Evolutionary conservation across 2,329 filamentous ascomycete genomes (phyloP), one percentile per base, ranked within the genome.

Genomic region (Sclerotinia trifoliorum): DNA sequence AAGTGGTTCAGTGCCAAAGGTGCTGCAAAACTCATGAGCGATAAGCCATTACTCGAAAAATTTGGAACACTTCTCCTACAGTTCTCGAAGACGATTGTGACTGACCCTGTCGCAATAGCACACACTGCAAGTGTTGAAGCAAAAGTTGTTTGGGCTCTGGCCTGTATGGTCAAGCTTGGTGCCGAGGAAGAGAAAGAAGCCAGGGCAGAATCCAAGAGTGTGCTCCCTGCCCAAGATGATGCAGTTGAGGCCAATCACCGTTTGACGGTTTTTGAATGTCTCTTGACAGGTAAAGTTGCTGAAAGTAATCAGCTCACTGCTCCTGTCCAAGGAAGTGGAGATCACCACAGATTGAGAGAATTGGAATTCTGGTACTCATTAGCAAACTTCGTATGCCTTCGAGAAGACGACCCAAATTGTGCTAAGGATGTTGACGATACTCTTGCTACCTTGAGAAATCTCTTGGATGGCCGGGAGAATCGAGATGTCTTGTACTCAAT

Each of bases 401-500:
- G 84, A 42, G 85, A 88, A 71, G 87, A 91, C 69, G 84, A 88
- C 49, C 81, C 84, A 60, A 80, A 80, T 44, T 80, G 84, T 7
- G 81, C 80, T 68, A 86, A 84, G 73, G 82, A 85, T 66, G 86
- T 92, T 48, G 89, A 93, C 65, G 84, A 88, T 35, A 85, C 87
- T 1, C 81, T 97, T 42, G 79, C 79, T 5, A 84, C 84, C 64
- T 86, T 93, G 78, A 88, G 92, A 44, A 84, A 84, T 67, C 83
- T 94, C 29, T 83, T 97, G 17, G 90, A 93, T 73, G 90, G 90
- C 60, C 86, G 90, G 32, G 94, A 97, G 80, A 95, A 94, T 75
- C 88, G 94, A 65, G 93, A 97, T 77, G 90, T 97, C 24, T 86
- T 97, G 68, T 97, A 97, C 79, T 95, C 92, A 0, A 90, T 97